Evolutionary conservation across 2,329 filamentous ascomycete genomes (phyloP).

Genomic region (Helotiales sp.): DNA sequence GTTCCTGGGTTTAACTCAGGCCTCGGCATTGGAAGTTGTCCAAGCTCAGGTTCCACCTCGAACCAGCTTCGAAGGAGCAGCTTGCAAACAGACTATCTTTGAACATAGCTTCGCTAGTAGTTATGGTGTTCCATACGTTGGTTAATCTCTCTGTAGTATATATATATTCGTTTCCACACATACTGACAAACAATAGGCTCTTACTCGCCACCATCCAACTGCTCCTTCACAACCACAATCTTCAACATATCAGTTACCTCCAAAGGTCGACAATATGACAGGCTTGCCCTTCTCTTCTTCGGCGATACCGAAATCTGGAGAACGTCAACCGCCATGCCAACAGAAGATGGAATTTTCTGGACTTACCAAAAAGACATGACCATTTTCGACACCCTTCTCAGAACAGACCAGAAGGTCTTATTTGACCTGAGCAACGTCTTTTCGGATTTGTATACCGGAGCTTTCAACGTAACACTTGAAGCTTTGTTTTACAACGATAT

Average conservation of each 20-base stretch:
- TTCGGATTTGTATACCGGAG: conserved; percentile 63
- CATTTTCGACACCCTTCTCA: conserved; percentile 60
- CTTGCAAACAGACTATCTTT: conserved; percentile 17
- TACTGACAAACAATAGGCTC: conserved; percentile 15
- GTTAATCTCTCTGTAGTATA: conserved; percentile 37
- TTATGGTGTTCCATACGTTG: conserved; percentile 68
- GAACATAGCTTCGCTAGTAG: conserved; percentile 62
- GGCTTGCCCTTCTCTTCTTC: conserved; percentile 60
- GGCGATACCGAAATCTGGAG: conserved; percentile 64
- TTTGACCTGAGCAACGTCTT: conserved; percentile 75
- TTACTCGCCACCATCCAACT: conserved; percentile 23
- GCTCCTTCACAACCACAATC: conserved; percentile 34
- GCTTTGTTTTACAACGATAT: conserved; percentile 42
- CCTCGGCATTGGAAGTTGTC: conserved; percentile 8
- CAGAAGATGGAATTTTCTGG: conserved; percentile 52
- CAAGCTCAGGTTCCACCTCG: conserved; percentile 19
- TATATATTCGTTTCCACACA: neutral
- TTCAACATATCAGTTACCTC: conserved; percentile 63
- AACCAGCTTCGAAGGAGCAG: conserved; percentile 8
- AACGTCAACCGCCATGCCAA: conserved; percentile 65
- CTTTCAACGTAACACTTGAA: conserved; percentile 69
- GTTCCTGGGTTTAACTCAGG: neutral
- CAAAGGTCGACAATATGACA: conserved; percentile 60
- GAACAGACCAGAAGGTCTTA: conserved; percentile 58
- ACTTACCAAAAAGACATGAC: conserved; percentile 62